Base-by-base conservation (phyloP, 495 filamentous ascomycete genomes). In the Haplographium delicatum region DNA sequence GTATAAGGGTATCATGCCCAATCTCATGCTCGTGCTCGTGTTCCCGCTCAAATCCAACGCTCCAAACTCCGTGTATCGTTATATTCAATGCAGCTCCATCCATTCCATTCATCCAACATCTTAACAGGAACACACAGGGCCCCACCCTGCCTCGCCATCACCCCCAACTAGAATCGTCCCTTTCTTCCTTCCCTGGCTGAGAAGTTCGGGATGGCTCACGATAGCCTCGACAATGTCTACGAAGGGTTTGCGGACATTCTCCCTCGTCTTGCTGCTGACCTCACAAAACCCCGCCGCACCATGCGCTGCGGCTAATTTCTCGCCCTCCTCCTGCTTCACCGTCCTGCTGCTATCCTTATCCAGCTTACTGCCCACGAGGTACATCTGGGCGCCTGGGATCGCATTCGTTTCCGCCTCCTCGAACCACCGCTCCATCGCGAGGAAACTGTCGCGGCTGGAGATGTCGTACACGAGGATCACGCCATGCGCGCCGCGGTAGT, bases 381-480 rank as follows among this genome's bases (percentile, higher is more conserved):
- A 78, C 49, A 75, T 62, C 24, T 73, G 67, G n/a, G 73, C 73
- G 7, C 72, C 72, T 4, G 73, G 68, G 19, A 69, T 68, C 6
- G 75, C 75, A 53, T 79, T 75, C 6, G 62, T 57, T 57, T 76
- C 71, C 5, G 72, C 77, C 49, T 82, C 79, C n/a, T 72, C 66
- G 52, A 78, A 79, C 79, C 79, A 82, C 38, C 70, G 65, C 39
- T 76, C 75, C 74, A 82, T 77, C 34, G 70, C 65, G 18, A 72
- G 61, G 51, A 82, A 82, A 50, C 67, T 73, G 33, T 77, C 73
- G 27, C 72, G 57, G 53, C 66, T 76, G 13, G 74, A 73, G 31
- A 82, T 73, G 55, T 82, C 79, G 62, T 81, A 83, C 34, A 81
- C 75, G 20, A 83, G 60, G 50, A 82, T 70, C 46, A 82, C 73